phyloP scores from a whole-genome alignment of 73 alveolate species.

The Blepharisma japonicum region DNA sequence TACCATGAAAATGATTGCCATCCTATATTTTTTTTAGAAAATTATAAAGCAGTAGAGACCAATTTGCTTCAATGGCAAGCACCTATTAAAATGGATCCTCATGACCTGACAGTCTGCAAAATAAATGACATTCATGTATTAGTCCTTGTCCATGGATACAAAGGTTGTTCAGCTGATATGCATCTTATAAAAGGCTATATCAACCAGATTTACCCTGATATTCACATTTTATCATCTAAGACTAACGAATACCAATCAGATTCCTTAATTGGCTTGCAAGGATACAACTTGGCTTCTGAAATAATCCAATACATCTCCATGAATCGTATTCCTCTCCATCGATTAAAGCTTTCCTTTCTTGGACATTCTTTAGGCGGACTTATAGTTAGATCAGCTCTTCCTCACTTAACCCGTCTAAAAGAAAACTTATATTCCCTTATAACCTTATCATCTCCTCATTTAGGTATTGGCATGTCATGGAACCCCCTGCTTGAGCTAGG shows the following conservation, averaged over 20 bases:
- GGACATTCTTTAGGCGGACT: conserved; percentile 99
- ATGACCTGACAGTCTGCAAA: conserved; percentile 74
- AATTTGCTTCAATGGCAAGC: conserved; percentile 38
- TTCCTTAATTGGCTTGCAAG: conserved; percentile 86
- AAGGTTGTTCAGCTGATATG: conserved; percentile 95
- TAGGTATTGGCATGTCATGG: conserved; percentile 80
- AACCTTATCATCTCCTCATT: conserved; percentile 94
- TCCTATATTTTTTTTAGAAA: conserved; percentile 72
- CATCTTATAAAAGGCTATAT: conserved; percentile 86
- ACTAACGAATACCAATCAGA: conserved; percentile 95
- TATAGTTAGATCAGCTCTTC: conserved; percentile 78
- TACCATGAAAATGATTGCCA: conserved; percentile 42
- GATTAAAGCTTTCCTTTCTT: conserved; percentile 87
- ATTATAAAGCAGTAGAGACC: conserved; percentile 44
- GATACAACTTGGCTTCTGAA: conserved; percentile 88
- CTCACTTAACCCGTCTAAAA: conserved; percentile 63
- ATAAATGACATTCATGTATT: conserved; percentile 64
- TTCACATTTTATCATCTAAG: conserved; percentile 75
- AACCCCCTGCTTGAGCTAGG: conserved; percentile 66
- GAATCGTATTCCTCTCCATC: conserved; percentile 72
- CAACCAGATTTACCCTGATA: conserved; percentile 85
- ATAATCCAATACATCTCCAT: conserved; percentile 67
- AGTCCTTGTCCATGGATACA: conserved; percentile 94
- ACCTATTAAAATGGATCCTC: conserved; percentile 54
- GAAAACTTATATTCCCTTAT: conserved; percentile 81